Base-by-base conservation (phyloP, 495 filamentous ascomycete genomes). In the Aspergillus haitiensis region DNA sequence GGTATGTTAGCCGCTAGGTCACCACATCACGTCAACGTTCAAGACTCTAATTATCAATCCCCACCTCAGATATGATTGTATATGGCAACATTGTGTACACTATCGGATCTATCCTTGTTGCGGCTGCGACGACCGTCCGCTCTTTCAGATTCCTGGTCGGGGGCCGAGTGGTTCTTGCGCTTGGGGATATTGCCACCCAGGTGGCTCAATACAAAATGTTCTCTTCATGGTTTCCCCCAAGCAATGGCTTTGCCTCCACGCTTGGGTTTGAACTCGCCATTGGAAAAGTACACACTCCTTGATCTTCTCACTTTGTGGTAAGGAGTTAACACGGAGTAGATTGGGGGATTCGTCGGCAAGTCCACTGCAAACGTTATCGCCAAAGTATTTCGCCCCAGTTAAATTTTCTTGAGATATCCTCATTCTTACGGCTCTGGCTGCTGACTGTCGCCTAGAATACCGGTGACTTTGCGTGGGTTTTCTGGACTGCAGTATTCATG, bases 121-220 rank as follows among this genome's bases (percentile, higher is more conserved):
- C 72, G 5, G 74, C 76, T 7, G 76, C 76, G 5, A 70, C 72
- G 9, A 73, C 67, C 0, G 67, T 75, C 2, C 74, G 71, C 11
- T 76, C 72, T 0, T 80, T 72, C 59, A 69, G 74, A 12, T 79
- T 80, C 61, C 78, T 80, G 77, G 67, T 80, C 35, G 70, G 69
- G 7, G 76, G 75, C 6, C 57, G 74, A 35, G 67, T 80, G 6
- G 65, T 80, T 40, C 66, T 76, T 13, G 73, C 75, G 0, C 56
- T 80, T 1, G 76, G 76, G 1, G 76, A 79, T 56, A 77, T 78
- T 50, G 76, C 78, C 0, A 80, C 76, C 6, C 76, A 79, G 58
- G 67, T 78, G 33, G 76, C 77, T 0, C 75, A 79, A 47, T 78
- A 80, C 51, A 80, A 80, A 47, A 77, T 80, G 70, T 80, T 79